Evolutionary conservation across 495 filamentous ascomycete species (phyloP).

Genomic region (Neurospora sp.): DNA sequence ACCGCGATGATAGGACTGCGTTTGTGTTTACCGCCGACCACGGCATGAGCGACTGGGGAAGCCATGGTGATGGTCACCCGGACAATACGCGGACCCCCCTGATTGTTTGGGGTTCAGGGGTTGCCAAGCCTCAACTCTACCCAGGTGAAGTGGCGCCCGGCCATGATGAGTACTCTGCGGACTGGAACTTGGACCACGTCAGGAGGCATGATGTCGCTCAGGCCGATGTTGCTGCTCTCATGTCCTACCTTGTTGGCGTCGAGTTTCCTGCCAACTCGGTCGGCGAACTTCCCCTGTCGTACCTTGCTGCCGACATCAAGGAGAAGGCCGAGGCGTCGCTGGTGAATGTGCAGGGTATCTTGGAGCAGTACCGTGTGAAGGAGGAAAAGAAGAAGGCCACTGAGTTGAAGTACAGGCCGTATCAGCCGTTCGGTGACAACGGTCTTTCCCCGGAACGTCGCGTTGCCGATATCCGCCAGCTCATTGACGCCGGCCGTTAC

Average conservation of each 20-base stretch:
- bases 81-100: constrained; percentile 95
- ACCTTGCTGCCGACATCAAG: constrained; percentile 55
- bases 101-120: constrained; percentile 89
- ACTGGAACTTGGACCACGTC: constrained; percentile 77
- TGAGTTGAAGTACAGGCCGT: constrained; percentile 70
- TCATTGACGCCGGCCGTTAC: constrained; percentile 57
- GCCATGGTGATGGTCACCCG: constrained; percentile 94
- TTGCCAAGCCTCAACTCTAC: constrained; percentile 60
- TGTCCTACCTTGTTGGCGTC: constrained; percentile 88
- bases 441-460: constrained; percentile 56
- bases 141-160: constrained; percentile 50
- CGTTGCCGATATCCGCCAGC: constrained; percentile 51
- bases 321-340: constrained; percentile 79
- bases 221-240: constrained; percentile 90
- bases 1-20: constrained; percentile 81
- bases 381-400: constrained; percentile 71
- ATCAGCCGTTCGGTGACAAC: constrained; percentile 46
- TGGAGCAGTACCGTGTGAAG: constrained; percentile 97
- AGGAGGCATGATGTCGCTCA: constrained; percentile 85
- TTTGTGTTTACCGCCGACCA: constrained; percentile 98
- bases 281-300: constrained; percentile 81
- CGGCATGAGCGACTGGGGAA: constrained; percentile 98
- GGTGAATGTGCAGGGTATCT: constrained; percentile 76
- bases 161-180: constrained; percentile 85
- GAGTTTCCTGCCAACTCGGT: constrained; percentile 96